Evolutionary conservation across 179 eudicot genomes (phyloP).

Genomic region (Spinacia oleracea): DNA sequence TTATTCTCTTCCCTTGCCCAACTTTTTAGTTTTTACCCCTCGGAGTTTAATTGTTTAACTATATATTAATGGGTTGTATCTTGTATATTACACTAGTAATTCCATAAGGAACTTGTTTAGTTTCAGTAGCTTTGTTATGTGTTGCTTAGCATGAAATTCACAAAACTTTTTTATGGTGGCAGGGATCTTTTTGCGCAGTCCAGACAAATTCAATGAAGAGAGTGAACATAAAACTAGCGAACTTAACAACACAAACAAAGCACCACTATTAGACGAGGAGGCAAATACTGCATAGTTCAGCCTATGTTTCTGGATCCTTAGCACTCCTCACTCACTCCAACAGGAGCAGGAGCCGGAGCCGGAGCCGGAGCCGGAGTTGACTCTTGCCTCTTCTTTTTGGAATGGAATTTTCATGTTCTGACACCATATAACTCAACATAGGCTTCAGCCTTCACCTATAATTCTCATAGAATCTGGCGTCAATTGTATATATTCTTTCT

Average conservation of each 20-base stretch:
- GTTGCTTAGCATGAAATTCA: slow-evolving; percentile 4
- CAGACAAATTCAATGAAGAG: slow-evolving; percentile 65
- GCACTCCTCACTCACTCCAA: too few species aligned
- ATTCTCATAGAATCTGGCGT: slow-evolving; percentile 4
- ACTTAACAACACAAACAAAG: slow-evolving; percentile 33
- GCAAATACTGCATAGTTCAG: slow-evolving; percentile 20
- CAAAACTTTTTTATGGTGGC: slow-evolving; percentile 22
- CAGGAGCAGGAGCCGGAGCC: too few species aligned
- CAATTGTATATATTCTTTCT: slow-evolving; percentile 31
- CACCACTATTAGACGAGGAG: slow-evolving; percentile 44
- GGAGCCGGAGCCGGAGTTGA: too few species aligned
- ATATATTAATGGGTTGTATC: not conserved
- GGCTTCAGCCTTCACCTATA: not conserved
- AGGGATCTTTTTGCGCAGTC: slow-evolving; percentile 70
- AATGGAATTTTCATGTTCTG: not conserved
- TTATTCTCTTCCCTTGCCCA: not conserved
- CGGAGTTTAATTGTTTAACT: not conserved
- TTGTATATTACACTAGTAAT: not conserved
- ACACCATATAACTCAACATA: too few species aligned
- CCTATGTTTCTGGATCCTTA: not conserved
- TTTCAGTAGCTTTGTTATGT: not conserved
- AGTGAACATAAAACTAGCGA: slow-evolving; percentile 29
- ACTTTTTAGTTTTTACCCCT: too few species aligned
- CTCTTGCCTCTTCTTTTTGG: not conserved
- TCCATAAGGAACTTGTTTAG: not conserved